Percentiles rank a stretch among this genome's conserved stretches.
These are phyloP conservation scores for Curvularia spicifera DNA, from an alignment of 2,329 filamentous ascomycete genomes.

Conservation along the genomic window DNA sequence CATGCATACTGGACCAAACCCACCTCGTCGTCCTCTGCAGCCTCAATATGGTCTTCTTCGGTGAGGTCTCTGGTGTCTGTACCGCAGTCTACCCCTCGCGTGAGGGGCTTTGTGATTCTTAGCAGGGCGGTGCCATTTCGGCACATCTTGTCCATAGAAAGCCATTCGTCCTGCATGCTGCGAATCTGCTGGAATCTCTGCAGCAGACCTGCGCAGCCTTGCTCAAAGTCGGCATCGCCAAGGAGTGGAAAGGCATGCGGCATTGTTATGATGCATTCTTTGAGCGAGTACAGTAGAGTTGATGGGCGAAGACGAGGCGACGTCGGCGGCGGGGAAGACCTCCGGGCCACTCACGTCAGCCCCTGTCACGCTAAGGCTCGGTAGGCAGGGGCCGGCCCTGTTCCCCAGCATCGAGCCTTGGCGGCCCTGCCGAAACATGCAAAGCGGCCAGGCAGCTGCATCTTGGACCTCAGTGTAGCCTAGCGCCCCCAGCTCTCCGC, in stretches of 20 bases:
- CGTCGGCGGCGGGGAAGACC: not conserved
- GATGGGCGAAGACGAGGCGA: too few species aligned
- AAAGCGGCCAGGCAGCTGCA: constrained; percentile 21
- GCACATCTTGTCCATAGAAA: constrained; percentile 27
- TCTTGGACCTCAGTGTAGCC: constrained; percentile 13
- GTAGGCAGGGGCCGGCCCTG: constrained; percentile 4
- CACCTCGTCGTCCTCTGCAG: constrained; percentile 32
- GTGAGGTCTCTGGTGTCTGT: not conserved
- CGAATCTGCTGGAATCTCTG: constrained; percentile 21
- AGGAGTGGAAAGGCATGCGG: constrained; percentile 40
- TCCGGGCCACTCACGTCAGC: constrained; percentile 7
- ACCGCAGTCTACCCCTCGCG: not conserved
- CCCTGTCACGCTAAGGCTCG: constrained; percentile 1
- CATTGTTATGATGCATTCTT: constrained; percentile 3
- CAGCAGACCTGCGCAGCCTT: constrained; percentile 33
- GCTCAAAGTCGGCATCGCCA: constrained; percentile 34
- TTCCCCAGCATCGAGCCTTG: constrained; percentile 19
- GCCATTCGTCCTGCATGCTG: constrained; percentile 33
- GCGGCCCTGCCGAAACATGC: constrained; percentile 26
- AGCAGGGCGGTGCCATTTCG: constrained; percentile 24
- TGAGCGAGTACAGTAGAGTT: not conserved
- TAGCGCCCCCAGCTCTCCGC: constrained; percentile 25
- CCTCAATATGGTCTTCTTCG: constrained; percentile 10
- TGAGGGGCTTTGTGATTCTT: constrained; percentile 31
- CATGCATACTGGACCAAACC: not conserved